Base-by-base conservation (phyloP, 208 protist species). In the Acanthamoeba castellanii region DNA sequence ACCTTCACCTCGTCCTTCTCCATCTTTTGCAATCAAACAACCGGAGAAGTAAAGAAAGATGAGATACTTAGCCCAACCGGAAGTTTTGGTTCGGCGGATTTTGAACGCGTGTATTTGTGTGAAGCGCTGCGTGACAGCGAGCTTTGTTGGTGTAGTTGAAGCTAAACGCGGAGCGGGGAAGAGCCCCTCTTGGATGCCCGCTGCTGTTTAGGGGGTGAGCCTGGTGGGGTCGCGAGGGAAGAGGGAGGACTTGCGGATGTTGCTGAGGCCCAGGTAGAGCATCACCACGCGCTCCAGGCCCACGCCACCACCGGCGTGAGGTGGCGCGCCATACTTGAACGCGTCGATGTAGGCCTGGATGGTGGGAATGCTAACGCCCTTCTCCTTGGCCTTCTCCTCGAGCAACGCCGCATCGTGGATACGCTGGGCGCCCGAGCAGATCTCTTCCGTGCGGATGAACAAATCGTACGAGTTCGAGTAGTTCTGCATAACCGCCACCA, bases 361-460 rank as follows among this genome's bases (percentile, higher is more conserved):
- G 90, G 72, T 94, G n/a, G 59, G 66, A 22, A 84, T 78, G 20
- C 93, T 92, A 32, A 99, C 97, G 85, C 97, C 96, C 52, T 98
- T 96, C 32, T 96, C 95, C 95, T 97, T 97, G 66, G 98, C 98
- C 37, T 97, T 96, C 81, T 98, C 91, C 52, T 98, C 94, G 0
- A 99, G 98, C 57, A 99, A 78, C 34, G 97, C 97, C 0, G 99
- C 95, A 94, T 99, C 99, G 97, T 99, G 99, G 81, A 99, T 99
- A 98, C 99, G 99, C 98, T 99, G 99, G 52, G 99, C 99, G 37
- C 99, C 99, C 42, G 99, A 99, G 32, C 98, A 98, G 95, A 99
- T 99, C 97, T 99, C 99, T 97, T 99, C 99, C 52, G 99, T 99
- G 76, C 99, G 98, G 90, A 99, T 98, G 96, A 99, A 99, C 97